Evolutionary conservation across 2,329 filamentous ascomycete genomes (phyloP).

Genomic region (Dothideomycetes sp.): DNA sequence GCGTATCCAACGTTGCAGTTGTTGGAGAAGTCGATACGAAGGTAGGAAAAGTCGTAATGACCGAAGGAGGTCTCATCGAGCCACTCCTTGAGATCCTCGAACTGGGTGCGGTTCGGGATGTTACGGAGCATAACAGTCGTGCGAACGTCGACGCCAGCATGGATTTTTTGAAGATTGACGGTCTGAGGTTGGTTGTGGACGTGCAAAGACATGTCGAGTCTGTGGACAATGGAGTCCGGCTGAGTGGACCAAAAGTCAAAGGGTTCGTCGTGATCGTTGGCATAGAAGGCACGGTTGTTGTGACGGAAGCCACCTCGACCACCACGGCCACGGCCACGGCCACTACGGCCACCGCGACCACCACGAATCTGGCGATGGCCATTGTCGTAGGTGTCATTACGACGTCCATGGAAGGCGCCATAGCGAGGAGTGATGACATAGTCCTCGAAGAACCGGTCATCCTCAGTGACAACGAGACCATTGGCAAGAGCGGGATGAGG

Average conservation of each 20-base stretch:
- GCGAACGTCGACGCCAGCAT: slow-evolving; percentile 39
- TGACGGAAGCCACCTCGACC: slow-evolving; percentile 15
- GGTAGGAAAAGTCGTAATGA: slow-evolving; percentile 89
- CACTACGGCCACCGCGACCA: background rate
- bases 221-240: background rate
- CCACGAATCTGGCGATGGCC: background rate
- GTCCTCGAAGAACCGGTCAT: background rate
- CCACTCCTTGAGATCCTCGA: slow-evolving; percentile 56
- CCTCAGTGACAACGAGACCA: background rate
- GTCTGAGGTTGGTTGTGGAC: slow-evolving; percentile 27
- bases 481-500: background rate
- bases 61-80: slow-evolving; percentile 71
- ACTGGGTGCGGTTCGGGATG: slow-evolving; percentile 82
- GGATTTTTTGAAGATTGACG: slow-evolving; percentile 31
- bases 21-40: slow-evolving; percentile 60
- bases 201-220: background rate
- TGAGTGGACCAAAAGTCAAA: background rate
- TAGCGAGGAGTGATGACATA: background rate
- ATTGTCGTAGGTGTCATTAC: background rate
- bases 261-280: background rate
- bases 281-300: background rate
- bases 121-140: slow-evolving; percentile 77
- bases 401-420: background rate
- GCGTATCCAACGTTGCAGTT: slow-evolving; percentile 77
- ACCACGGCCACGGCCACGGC: slow-evolving; percentile 5